These are phyloP conservation scores for Cunninghamia lanceolata DNA, from an alignment of 75 land plant species.

Conservation along the genomic window DNA sequence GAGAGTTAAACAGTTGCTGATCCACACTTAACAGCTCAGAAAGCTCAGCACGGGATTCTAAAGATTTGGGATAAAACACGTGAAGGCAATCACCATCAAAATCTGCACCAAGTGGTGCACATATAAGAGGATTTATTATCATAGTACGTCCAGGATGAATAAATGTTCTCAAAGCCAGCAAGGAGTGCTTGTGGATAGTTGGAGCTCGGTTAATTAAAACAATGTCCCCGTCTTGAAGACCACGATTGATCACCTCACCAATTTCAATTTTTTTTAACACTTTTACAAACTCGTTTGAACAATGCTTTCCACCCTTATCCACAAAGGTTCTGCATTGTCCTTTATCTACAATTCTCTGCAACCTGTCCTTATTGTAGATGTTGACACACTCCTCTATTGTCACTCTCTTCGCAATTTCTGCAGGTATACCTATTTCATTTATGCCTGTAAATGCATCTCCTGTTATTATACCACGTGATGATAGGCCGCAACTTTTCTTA, in stretches of 20 bases:
- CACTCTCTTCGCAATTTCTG: constrained; percentile 64
- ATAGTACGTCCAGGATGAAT: constrained; percentile 62
- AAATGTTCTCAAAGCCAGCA: constrained; percentile 68
- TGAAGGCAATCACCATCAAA: constrained; percentile 97
- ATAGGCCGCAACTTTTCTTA: constrained; percentile 73
- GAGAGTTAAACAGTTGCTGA: constrained; percentile 71
- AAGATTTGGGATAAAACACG: constrained; percentile 84
- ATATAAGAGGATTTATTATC: constrained; percentile 83
- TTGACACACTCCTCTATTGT: constrained; percentile 82
- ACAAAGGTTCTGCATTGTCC: constrained; percentile 35
- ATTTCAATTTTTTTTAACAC: constrained; percentile 42
- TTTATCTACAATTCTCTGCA: constrained; percentile 72
- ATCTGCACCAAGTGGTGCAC: constrained; percentile 86
- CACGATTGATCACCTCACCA: constrained; percentile 73
- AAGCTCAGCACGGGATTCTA: constrained; percentile 73
- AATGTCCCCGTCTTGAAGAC: constrained; percentile 79
- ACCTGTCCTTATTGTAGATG: constrained; percentile 35
- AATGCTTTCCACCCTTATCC: constrained; percentile 38
- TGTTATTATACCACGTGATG: constrained; percentile 78
- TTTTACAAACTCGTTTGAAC: constrained; percentile 41
- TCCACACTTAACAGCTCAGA: constrained; percentile 71
- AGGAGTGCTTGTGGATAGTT: constrained; percentile 85
- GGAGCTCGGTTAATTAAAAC: constrained; percentile 89
- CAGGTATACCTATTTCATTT: constrained; percentile 78
- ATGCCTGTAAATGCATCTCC: constrained; percentile 75